These are phyloP conservation scores for Xylaria sp. DNA, from an alignment of 2,329 filamentous ascomycete species.

Conservation along the genomic window DNA sequence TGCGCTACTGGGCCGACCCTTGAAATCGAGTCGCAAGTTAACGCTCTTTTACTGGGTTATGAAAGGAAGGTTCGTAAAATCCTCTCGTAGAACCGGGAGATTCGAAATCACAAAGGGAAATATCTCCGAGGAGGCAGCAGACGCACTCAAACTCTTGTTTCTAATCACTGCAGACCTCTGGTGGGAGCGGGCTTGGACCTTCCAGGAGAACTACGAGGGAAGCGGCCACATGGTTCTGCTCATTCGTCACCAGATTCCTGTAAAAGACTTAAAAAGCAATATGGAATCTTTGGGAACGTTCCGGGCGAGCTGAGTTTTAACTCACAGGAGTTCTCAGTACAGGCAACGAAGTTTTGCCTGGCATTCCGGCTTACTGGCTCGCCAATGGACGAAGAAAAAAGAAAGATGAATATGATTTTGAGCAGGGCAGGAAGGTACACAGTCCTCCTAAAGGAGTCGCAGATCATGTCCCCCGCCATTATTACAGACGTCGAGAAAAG, in stretches of 20 bases:
- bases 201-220: slow-evolving; percentile 51
- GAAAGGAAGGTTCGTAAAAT: background rate
- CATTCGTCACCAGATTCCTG: slow-evolving; percentile 39
- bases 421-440: background rate
- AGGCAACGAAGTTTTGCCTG: background rate
- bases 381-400: background rate
- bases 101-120: background rate
- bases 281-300: background rate
- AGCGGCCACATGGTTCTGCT: slow-evolving; percentile 47
- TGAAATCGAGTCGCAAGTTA: background rate
- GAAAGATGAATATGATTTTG: background rate
- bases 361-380: background rate
- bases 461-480: background rate
- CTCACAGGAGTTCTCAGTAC: background rate
- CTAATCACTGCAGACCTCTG: background rate
- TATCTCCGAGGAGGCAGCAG: slow-evolving; percentile 41
- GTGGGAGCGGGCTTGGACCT: slow-evolving; percentile 47
- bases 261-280: background rate
- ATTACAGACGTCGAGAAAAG: background rate
- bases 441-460: background rate
- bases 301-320: slow-evolving; percentile 10
- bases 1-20: background rate
- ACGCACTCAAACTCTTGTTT: slow-evolving; percentile 40
- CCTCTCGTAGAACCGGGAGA: background rate
- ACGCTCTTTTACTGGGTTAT: background rate